Evolutionary conservation across 2,329 filamentous ascomycete genomes (phyloP), one percentile per base, ranked within the genome.

Genomic region (Sclerotinia borealis): DNA sequence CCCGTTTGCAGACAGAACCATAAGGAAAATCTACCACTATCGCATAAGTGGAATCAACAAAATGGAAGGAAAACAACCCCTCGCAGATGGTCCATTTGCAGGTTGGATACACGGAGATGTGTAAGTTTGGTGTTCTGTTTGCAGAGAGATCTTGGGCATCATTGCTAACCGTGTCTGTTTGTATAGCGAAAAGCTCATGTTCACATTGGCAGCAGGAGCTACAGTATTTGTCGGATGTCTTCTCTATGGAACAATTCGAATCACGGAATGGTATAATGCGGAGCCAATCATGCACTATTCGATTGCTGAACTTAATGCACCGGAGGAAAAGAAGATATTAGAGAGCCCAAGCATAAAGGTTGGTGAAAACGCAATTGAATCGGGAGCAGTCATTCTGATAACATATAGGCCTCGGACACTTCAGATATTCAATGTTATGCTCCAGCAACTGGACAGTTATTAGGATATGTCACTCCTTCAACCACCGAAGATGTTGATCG

Each of bases 371-470:
- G 48, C 29, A 7, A 48, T 36, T 56, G 61, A 71, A 55, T 72
- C 36, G 1, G 4, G 19, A 19, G 47, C 13, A 47, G 15, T 8
- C 8, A 43, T 8, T 31, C 65, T 69, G 45, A 68, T 13, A 27
- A 15, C 17, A 29, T 52, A n/a, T 39, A 85, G 81, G 75, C 84
- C n/a, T 74, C 84, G 1, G 86, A 85, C 19, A 86, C 85, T 45
- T 82, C 83, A 1, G 83, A 86, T 9, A 87, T 96, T 65, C 90
- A 91, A 77, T 96, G 91, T 78, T 95, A 95, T 75, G 90, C 89
- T 49, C 95, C 95, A 1, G 93, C 93, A 1, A 97, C 92, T 29
- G 95, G 95, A 67, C 84, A 90, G 72, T 84, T 91, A 65, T 85
- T 99, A 31, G 92, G 91, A 61, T 81, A 85, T 68, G 82, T 93